Conservation (phyloP, 2,329 filamentous ascomycete genomes). For the Dothistroma pini region DNA sequence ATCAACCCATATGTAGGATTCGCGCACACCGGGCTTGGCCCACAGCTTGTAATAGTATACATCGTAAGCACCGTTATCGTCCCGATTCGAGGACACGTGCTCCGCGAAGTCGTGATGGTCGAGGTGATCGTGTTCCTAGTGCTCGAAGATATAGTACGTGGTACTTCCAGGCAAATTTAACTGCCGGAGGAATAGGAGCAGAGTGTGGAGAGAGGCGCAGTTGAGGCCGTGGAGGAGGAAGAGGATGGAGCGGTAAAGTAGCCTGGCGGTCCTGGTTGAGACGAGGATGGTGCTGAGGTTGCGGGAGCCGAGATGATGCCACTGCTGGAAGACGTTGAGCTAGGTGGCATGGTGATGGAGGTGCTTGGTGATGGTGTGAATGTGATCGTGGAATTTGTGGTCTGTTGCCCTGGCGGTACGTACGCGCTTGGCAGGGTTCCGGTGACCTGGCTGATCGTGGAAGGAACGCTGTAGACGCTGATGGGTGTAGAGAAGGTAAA, state of each 20-base stretch:
- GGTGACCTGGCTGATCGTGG: not conserved
- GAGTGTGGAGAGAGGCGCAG: not conserved
- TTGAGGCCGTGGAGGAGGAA: not conserved
- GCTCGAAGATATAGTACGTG: not conserved
- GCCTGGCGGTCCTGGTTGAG: conserved; percentile 12
- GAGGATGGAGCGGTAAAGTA: conserved; percentile 23
- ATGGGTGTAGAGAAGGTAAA: too few relatives aligned
- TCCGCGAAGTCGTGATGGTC: conserved; percentile 1
- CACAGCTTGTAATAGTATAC: conserved; percentile 32
- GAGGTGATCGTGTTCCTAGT: not conserved
- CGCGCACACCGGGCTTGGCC: conserved; percentile 29
- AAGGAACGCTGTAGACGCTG: not conserved
- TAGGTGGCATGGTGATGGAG: not conserved
- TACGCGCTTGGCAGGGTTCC: not conserved
- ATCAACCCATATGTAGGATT: conserved; percentile 25
- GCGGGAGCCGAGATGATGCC: not conserved
- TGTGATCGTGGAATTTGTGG: not conserved
- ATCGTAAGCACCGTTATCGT: conserved; percentile 34
- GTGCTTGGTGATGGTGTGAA: not conserved
- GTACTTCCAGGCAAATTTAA: not conserved
- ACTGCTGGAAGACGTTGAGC: too few relatives aligned
- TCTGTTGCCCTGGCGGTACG: not conserved
- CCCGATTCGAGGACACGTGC: conserved; percentile 20
- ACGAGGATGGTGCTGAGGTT: conserved; percentile 12
- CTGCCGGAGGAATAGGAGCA: not conserved